phyloP scores from a whole-genome alignment of 2,329 filamentous ascomycete species.

The Leptoxyphium fumago region DNA sequence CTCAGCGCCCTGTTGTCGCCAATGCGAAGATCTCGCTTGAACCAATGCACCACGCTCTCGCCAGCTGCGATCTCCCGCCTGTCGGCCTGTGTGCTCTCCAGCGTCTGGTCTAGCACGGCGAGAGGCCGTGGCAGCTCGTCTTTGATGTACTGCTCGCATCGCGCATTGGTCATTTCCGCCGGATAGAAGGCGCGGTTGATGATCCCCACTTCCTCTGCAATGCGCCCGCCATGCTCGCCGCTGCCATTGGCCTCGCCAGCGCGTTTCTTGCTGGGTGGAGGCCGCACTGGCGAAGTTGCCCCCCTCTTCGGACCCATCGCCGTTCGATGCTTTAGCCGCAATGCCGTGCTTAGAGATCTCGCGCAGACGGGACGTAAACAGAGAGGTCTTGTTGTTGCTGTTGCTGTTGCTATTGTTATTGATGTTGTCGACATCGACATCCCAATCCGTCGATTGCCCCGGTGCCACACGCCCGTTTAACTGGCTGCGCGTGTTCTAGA shows the following conservation, averaged over 20 bases:
- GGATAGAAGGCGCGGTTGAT: conserved; percentile 58
- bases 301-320: conserved; percentile 10
- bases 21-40: conserved; percentile 65
- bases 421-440: no score
- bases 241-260: conserved; percentile 2
- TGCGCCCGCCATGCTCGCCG: conserved; percentile 2
- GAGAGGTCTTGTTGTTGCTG: no score
- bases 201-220: conserved; percentile 25
- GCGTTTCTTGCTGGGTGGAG: conserved; percentile 11
- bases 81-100: conserved; percentile 43
- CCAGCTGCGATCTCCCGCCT: conserved; percentile 40
- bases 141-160: conserved; percentile 60
- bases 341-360: no score
- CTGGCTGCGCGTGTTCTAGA: no score
- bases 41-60: conserved; percentile 71
- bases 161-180: conserved; percentile 67
- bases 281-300: conserved; percentile 17
- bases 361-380: no score
- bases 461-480: no score
- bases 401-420: no score
- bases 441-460: no score
- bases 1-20: conserved; percentile 59
- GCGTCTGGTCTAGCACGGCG: conserved; percentile 46
- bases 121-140: conserved; percentile 59
- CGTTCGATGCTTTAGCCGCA: no score